Evolutionary conservation across 495 filamentous ascomycete genomes (phyloP), one percentile per base, ranked within the genome.

Genomic region (Beverwykella pulmonaria): DNA sequence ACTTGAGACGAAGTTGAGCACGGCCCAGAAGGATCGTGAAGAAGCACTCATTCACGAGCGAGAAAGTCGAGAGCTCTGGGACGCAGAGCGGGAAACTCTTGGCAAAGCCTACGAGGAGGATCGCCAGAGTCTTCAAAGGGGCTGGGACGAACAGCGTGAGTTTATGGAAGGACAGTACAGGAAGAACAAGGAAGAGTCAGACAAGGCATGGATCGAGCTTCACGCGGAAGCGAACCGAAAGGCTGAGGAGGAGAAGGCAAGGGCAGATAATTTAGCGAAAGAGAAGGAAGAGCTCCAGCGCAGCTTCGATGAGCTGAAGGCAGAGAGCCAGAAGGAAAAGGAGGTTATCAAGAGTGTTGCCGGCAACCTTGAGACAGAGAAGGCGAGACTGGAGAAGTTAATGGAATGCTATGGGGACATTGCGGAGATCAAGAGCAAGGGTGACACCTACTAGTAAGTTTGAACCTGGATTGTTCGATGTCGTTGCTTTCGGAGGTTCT

Each of bases 381-480:
- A 85, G 66, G 81, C 78, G 44, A 82, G 81, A 47, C 70, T 88
- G 68, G 79, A 82, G 61, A 86, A 84, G 74, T 80, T 85, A 49
- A 75, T 86, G 4, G 80, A 83, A 63, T 82, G 80, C 50, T 81
- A 87, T 46, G 84, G 84, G 39, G 84, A 87, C 68, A 81, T 83
- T 47, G 82, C 81, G 57, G 86, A 87, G 71, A 79, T 87, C 47
- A 84, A 83, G 71, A 82, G 79, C 62, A 85, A 84, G 69, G 84
- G 83, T 62, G 84, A 86, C 74, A 75, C 78, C 74, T 87, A 83
- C 78, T 87, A 86, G 84, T 86, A 83, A 86, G 85, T 84, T 52
- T 41, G 57, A 55, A 49, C 32, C 49, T 56, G 46, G 63, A 29
- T 29, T 67, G 49, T 56, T 36, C 48, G 8, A 50, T 57, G 62